These are phyloP conservation scores for Sporothrix inflata DNA, from an alignment of 2,329 filamentous ascomycete species.

Conservation along the genomic window DNA sequence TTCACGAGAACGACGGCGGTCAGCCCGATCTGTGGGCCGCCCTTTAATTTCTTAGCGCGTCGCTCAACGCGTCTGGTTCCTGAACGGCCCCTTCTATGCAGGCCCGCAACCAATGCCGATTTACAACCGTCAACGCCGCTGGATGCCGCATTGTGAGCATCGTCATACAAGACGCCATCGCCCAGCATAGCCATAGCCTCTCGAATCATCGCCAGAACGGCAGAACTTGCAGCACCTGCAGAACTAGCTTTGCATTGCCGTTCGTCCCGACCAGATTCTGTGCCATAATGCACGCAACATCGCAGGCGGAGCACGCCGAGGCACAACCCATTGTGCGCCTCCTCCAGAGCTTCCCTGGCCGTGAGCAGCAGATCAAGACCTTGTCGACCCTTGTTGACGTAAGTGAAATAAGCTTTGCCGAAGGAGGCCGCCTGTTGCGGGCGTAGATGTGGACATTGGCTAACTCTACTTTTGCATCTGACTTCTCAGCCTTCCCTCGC, in stretches of 20 bases:
- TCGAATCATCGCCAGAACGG: background rate
- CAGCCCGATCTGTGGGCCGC: background rate
- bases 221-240: background rate
- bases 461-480: background rate
- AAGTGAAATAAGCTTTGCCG: constrained; percentile 35
- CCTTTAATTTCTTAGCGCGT: constrained; percentile 34
- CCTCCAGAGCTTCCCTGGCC: constrained; percentile 56
- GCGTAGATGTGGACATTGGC: background rate
- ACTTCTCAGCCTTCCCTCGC: constrained; percentile 62
- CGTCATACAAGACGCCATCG: background rate
- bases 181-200: background rate
- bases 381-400: constrained; percentile 59
- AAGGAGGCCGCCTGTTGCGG: background rate
- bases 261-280: background rate
- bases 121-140: background rate
- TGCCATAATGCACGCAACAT: background rate
- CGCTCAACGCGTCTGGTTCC: constrained; percentile 41
- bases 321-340: constrained; percentile 37
- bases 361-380: constrained; percentile 62
- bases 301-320: background rate
- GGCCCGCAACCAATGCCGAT: background rate
- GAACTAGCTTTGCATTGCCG: background rate
- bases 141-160: background rate
- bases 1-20: background rate
- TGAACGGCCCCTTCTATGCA: background rate